A percentile compares a stretch with the other conserved stretches of the same genome.
phyloP scores from a whole-genome alignment of 1,284 basidiomycete genomes.

The Puccinia novopanici region DNA sequence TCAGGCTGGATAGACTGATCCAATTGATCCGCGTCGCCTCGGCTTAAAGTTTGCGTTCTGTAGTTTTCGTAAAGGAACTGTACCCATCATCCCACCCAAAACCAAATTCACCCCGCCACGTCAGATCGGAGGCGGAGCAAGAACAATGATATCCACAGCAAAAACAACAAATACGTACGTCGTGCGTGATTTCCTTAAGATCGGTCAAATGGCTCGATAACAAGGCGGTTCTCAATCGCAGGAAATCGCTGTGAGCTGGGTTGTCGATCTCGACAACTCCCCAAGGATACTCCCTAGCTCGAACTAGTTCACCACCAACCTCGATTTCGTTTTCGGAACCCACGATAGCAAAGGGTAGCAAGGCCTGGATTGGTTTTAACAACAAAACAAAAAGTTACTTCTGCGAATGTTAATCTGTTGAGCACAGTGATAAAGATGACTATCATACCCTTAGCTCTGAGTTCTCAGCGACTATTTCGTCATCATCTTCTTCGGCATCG shows the following conservation, averaged over 20 bases:
- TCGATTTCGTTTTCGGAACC: conserved; percentile 96
- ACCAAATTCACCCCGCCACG: background rate
- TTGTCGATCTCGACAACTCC: conserved; percentile 99
- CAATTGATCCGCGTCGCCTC: conserved; percentile 65
- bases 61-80: conserved; percentile 73
- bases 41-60: conserved; percentile 95
- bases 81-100: background rate
- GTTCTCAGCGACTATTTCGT: conserved; percentile 98
- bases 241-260: conserved; percentile 96
- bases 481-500: conserved; percentile 68
- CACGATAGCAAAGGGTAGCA: conserved; percentile 95
- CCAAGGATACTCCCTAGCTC: conserved; percentile 93
- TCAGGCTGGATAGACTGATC: conserved; percentile 68
- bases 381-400: background rate
- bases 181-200: conserved; percentile 76
- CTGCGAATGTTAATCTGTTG: background rate
- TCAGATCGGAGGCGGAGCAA: background rate
- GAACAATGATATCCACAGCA: conserved; percentile 53
- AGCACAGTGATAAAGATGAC: background rate
- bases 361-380: conserved; percentile 63
- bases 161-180: conserved; percentile 66
- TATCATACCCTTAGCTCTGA: conserved; percentile 57
- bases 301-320: conserved; percentile 77
- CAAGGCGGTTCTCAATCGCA: conserved; percentile 82
- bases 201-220: conserved; percentile 61